Percentiles rank a stretch among this genome's conserved stretches.
Evolutionary conservation across 768 basidiomycete species (phyloP).

Genomic region (Boletus fagicola): DNA sequence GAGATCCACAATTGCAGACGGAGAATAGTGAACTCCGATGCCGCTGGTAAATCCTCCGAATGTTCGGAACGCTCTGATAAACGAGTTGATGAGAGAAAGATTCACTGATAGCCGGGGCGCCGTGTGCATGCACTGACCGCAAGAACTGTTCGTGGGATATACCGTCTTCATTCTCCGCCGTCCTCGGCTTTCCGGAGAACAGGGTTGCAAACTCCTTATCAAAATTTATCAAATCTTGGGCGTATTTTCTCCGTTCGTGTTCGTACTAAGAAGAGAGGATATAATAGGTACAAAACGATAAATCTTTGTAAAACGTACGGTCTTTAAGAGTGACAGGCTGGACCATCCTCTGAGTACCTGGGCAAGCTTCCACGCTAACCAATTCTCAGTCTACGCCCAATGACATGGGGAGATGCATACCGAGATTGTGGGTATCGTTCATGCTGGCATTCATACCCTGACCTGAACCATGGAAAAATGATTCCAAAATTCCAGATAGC

Average conservation of each 20-base stretch:
- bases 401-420: conserved; percentile 27
- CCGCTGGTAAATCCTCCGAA: conserved; percentile 40
- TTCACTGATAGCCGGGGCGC: background rate
- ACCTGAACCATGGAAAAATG: conserved; percentile 35
- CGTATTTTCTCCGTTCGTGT: conserved; percentile 62
- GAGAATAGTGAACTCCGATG: conserved; percentile 41
- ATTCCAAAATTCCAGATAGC: background rate
- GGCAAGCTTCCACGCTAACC: conserved; percentile 46
- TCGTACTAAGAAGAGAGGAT: conserved; percentile 52
- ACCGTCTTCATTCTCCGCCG: conserved; percentile 38
- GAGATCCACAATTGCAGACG: conserved; percentile 36
- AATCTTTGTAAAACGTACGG: conserved; percentile 28
- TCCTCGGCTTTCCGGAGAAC: conserved; percentile 68
- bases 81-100: background rate
- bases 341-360: conserved; percentile 46
- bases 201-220: conserved; percentile 63
- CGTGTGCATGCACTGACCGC: conserved; percentile 16
- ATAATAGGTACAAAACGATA: background rate
- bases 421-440: conserved; percentile 72
- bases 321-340: conserved; percentile 37
- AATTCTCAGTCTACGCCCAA: conserved; percentile 48
- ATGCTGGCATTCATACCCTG: conserved; percentile 80
- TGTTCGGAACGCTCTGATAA: conserved; percentile 35
- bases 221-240: conserved; percentile 70
- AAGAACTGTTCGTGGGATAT: conserved; percentile 37